Evolutionary conservation across 2,329 filamentous ascomycete species (phyloP).

Genomic region (Colletotrichum camelliae): DNA sequence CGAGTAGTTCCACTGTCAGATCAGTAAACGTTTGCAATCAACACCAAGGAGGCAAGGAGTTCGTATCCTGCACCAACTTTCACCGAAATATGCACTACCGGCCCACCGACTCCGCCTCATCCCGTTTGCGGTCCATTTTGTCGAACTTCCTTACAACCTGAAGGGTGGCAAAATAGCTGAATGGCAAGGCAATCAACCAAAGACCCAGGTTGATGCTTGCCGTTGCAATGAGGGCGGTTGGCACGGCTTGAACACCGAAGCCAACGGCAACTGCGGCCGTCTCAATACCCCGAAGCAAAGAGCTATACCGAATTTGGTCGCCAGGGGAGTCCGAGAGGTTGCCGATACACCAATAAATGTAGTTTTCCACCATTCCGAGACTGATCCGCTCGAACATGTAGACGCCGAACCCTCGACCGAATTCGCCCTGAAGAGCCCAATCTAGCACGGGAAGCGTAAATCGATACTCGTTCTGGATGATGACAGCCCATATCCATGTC

Average conservation of each 20-base stretch:
- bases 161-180: conserved; percentile 48
- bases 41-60: background rate
- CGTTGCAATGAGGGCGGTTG: conserved; percentile 45
- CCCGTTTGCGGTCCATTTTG: conserved; percentile 31
- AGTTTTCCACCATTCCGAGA: conserved; percentile 46
- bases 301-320: conserved; percentile 49
- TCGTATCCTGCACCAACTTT: background rate
- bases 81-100: background rate
- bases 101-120: background rate
- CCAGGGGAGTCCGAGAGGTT: conserved; percentile 48
- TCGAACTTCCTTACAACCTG: conserved; percentile 45
- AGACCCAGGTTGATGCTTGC: conserved; percentile 46
- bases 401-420: conserved; percentile 47
- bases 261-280: conserved; percentile 45
- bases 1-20: background rate
- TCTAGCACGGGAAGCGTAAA: conserved; percentile 46
- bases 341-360: conserved; percentile 52
- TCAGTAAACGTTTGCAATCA: background rate
- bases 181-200: conserved; percentile 46
- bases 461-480: conserved; percentile 51
- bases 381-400: conserved; percentile 46
- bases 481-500: conserved; percentile 52
- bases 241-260: conserved; percentile 49
- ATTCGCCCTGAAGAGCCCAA: conserved; percentile 43
- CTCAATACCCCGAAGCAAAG: conserved; percentile 46